Percentiles rank a stretch among this genome's conserved stretches.
Conservation (phyloP, 108 stramenopile species). For the Pseudonitzschia pungens region DNA sequence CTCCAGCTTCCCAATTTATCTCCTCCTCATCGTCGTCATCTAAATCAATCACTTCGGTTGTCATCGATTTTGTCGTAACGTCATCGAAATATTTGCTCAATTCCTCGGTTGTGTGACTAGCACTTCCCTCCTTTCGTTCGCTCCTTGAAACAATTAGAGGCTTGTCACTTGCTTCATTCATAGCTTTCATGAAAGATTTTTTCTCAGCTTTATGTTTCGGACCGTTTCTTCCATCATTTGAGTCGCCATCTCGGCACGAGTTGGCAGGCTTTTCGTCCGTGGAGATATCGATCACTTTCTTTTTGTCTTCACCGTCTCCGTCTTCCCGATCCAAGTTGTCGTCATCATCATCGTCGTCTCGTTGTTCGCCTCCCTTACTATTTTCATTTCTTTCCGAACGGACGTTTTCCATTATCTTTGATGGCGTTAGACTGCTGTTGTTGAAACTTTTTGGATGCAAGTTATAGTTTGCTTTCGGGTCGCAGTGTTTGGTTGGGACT, state of each 20-base stretch:
- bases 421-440: too few species aligned
- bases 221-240: too few species aligned
- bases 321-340: neutral
- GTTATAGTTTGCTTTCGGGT: too few species aligned
- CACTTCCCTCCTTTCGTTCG: neutral
- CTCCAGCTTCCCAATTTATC: slow-evolving; percentile 18
- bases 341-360: slow-evolving; percentile 17
- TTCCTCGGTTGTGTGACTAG: neutral
- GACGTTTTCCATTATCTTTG: too few species aligned
- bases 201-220: too few species aligned
- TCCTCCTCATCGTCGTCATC: slow-evolving; percentile 27
- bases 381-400: too few species aligned
- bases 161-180: neutral
- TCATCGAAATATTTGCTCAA: slow-evolving; percentile 3
- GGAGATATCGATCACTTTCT: neutral
- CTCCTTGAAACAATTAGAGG: neutral
- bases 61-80: neutral
- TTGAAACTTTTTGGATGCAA: too few species aligned
- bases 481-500: too few species aligned
- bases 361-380: neutral
- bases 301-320: neutral
- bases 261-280: neutral
- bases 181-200: neutral
- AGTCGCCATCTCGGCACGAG: neutral
- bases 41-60: slow-evolving; percentile 15